Base-by-base conservation (phyloP, 768 basidiomycete genomes). In the Pleurotus citrinopileatus region DNA sequence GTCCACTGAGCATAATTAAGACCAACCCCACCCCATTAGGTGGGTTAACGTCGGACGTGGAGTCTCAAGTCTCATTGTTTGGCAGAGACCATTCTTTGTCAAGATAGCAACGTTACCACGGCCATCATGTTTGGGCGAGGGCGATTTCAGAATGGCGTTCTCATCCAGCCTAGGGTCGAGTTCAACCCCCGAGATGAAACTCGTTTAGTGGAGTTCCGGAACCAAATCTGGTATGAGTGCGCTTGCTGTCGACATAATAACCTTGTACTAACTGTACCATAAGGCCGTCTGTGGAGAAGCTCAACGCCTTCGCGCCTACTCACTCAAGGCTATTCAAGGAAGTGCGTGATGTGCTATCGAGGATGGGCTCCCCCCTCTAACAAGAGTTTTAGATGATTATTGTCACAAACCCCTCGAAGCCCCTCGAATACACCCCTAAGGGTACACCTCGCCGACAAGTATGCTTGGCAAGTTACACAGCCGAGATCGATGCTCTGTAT, bases 251-350 rank as follows among this genome's bases (percentile, higher is more conserved):
- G n/a, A n/a, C n/a, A n/a, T n/a, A n/a, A n/a, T n/a, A n/a, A n/a
- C n/a, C n/a, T n/a, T n/a, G n/a, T n/a, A n/a, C n/a, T n/a, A n/a
- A n/a, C n/a, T n/a, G n/a, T n/a, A n/a, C n/a, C n/a, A n/a, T n/a
- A n/a, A 78, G 76, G 73, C 67, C 73, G 1, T 70, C 68, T 1
- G 65, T 78, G 1, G 70, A 77, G 52, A 57, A 67, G 42, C 63
- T 72, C 48, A 80, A 79, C 53, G 57, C 57, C 17, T 69, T 62
- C 47, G 75, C 77, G 0, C 78, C 79, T 6, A 61, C 67, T 27
- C 76, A 79, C 56, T 77, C 75, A 0, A 61, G 75, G 17, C 59
- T 80, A 3, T 78, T 78, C 64, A 78, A 77, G 55, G 76, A 76
- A 65, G 75, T 73, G 53, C 6, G 50, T 36, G 26, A 17, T 13